Percentiles rank a stretch among this genome's conserved stretches.
These are phyloP conservation scores for Leccinum broughii DNA, from an alignment of 768 basidiomycete species.

Conservation along the genomic window DNA sequence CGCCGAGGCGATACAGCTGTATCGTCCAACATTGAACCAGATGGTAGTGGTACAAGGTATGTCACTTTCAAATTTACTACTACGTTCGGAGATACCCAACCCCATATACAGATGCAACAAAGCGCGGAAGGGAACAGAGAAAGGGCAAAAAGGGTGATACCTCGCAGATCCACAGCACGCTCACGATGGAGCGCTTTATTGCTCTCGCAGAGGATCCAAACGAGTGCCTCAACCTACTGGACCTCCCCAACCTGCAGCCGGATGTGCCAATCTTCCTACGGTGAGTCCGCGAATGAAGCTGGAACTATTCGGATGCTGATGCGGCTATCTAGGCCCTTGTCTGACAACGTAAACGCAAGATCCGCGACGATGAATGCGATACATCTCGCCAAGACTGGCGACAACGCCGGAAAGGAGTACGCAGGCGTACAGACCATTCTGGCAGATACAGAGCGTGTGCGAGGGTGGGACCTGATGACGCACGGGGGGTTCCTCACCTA, in stretches of 20 bases:
- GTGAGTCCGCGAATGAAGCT: neutral
- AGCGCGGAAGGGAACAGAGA: too few relatives aligned
- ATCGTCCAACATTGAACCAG: too few relatives aligned
- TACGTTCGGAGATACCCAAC: too few relatives aligned
- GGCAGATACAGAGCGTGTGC: neutral
- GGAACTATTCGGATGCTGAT: too few relatives aligned
- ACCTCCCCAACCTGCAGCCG: neutral
- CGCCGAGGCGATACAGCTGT: too few relatives aligned
- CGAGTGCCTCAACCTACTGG: neutral
- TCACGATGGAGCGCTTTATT: too few relatives aligned
- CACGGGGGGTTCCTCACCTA: conserved; percentile 3
- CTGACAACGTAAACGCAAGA: neutral
- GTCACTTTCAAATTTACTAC: too few relatives aligned
- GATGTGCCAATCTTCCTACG: neutral
- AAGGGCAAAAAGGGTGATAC: too few relatives aligned
- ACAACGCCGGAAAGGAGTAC: neutral
- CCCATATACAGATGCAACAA: too few relatives aligned
- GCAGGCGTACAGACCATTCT: neutral
- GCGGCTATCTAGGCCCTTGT: neutral
- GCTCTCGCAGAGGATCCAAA: neutral
- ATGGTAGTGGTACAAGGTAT: too few relatives aligned
- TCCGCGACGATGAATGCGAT: neutral
- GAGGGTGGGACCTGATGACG: conserved; percentile 6
- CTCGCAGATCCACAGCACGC: too few relatives aligned
- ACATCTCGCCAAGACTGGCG: neutral